phyloP scores from a whole-genome alignment of 345 rosid genomes.

The Dimocarpus longan region DNA sequence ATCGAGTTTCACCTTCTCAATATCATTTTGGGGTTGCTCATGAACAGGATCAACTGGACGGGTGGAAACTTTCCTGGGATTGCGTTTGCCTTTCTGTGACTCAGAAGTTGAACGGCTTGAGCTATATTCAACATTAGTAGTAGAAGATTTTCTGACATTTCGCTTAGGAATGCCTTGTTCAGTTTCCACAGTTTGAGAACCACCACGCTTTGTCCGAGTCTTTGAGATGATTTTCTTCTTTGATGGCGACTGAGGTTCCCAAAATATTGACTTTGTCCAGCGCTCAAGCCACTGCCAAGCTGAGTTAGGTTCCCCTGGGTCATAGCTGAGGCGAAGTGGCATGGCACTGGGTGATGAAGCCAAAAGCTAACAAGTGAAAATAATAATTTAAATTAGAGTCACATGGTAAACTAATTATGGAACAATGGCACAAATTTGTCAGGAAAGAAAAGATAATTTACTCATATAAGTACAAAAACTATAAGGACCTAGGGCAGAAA shows the following conservation, averaged over 20 bases:
- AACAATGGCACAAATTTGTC: not conserved
- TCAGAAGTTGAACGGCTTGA: conserved; percentile 41
- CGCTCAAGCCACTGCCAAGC: conserved; percentile 69
- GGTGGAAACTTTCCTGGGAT: conserved; percentile 46
- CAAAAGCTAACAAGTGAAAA: conserved; percentile 58
- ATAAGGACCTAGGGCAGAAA: not conserved
- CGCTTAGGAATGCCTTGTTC: conserved; percentile 46
- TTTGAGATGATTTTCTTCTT: conserved; percentile 37
- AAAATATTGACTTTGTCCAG: conserved; percentile 64
- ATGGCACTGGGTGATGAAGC: conserved; percentile 38
- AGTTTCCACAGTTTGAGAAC: conserved; percentile 37
- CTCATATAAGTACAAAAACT: not conserved
- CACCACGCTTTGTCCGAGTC: conserved; percentile 39
- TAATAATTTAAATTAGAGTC: conserved; percentile 12
- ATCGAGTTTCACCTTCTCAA: conserved; percentile 53
- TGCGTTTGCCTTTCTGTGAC: conserved; percentile 50
- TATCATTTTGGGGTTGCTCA: conserved; percentile 50
- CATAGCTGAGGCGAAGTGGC: conserved; percentile 58
- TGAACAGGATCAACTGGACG: conserved; percentile 35
- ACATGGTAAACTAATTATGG: not conserved
- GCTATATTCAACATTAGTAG: conserved; percentile 39
- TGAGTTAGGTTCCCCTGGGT: conserved; percentile 60
- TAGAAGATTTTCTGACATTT: conserved; percentile 47
- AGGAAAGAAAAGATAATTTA: not conserved
- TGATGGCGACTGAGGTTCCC: conserved; percentile 48